Evolutionary conservation across 1,284 basidiomycete genomes (phyloP).

Genomic region (Coriolopsis trogii): DNA sequence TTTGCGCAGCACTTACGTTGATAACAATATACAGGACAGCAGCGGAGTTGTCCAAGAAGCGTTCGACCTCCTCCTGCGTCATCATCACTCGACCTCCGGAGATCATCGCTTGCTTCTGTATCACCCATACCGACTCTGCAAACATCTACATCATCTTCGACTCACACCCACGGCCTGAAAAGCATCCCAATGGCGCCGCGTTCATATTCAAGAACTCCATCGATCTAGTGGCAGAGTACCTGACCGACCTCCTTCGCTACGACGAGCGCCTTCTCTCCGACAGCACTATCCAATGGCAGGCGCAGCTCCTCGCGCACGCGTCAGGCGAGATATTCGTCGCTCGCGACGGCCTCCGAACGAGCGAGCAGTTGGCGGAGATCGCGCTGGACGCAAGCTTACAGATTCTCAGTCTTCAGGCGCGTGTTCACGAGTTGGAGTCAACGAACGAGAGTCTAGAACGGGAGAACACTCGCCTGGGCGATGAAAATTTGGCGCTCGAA

Average conservation of each 20-base stretch:
- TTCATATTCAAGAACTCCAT: slow-evolving; percentile 52
- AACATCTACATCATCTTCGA: slow-evolving; percentile 62
- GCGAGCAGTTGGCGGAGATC: slow-evolving; percentile 34
- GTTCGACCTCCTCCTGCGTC: slow-evolving; percentile 41
- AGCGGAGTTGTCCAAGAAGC: slow-evolving; percentile 32
- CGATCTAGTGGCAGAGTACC: slow-evolving; percentile 43
- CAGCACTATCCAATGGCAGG: slow-evolving; percentile 58
- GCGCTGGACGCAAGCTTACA: slow-evolving; percentile 52
- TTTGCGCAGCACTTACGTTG: neutral
- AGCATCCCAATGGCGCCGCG: slow-evolving; percentile 59
- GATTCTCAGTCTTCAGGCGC: slow-evolving; percentile 44
- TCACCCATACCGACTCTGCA: slow-evolving; percentile 35
- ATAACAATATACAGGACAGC: neutral
- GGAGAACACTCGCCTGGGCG: slow-evolving; percentile 35
- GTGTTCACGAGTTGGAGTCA: slow-evolving; percentile 41
- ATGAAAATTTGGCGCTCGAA: slow-evolving; percentile 30
- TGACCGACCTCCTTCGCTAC: slow-evolving; percentile 51
- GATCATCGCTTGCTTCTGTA: slow-evolving; percentile 58
- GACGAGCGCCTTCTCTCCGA: slow-evolving; percentile 49
- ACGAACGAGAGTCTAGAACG: slow-evolving; percentile 34
- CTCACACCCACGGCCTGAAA: slow-evolving; percentile 57
- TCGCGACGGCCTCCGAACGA: slow-evolving; percentile 20
- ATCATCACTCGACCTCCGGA: slow-evolving; percentile 73
- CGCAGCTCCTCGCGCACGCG: slow-evolving; percentile 59
- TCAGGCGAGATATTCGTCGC: slow-evolving; percentile 57